Conservation (phyloP, 1,284 basidiomycete genomes). For the Tilletia walkeri region DNA sequence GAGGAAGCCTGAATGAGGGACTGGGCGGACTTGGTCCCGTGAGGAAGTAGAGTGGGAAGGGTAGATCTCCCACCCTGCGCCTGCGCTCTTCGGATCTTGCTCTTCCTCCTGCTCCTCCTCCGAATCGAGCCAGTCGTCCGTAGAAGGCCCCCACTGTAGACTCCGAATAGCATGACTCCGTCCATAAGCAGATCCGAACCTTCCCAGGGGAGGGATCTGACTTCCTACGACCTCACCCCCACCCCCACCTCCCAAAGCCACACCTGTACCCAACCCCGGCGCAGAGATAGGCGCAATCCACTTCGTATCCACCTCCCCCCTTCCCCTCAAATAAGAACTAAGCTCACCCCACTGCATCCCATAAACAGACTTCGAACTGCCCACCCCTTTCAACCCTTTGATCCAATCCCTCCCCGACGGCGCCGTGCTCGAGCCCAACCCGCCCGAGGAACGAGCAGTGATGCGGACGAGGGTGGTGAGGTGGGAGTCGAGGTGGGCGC, state of each 20-base stretch:
- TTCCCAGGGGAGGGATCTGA: background rate
- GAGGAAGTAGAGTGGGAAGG: background rate
- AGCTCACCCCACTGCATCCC: background rate
- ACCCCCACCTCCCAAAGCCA: background rate
- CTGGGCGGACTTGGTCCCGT: slow-evolving; percentile 1
- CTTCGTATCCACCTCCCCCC: background rate
- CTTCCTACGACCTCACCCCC: background rate
- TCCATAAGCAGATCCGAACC: slow-evolving; percentile 2
- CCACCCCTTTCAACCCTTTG: background rate
- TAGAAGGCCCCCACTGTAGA: background rate
- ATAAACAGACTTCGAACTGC: background rate
- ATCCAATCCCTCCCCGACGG: slow-evolving; percentile 2
- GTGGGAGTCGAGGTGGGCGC: background rate
- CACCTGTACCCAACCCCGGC: background rate
- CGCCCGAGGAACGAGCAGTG: background rate
- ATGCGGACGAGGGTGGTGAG: background rate
- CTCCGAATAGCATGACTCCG: background rate
- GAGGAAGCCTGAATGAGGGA: background rate
- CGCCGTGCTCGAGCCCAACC: background rate
- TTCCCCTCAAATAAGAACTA: background rate
- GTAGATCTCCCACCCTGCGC: background rate
- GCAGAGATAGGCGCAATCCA: background rate
- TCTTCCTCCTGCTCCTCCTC: slow-evolving; percentile 10
- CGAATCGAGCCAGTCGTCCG: slow-evolving; percentile 13
- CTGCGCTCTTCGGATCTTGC: background rate